Base-by-base conservation (phyloP, 176 grass and related monocot genomes). In the Aegilops umbellulata region DNA sequence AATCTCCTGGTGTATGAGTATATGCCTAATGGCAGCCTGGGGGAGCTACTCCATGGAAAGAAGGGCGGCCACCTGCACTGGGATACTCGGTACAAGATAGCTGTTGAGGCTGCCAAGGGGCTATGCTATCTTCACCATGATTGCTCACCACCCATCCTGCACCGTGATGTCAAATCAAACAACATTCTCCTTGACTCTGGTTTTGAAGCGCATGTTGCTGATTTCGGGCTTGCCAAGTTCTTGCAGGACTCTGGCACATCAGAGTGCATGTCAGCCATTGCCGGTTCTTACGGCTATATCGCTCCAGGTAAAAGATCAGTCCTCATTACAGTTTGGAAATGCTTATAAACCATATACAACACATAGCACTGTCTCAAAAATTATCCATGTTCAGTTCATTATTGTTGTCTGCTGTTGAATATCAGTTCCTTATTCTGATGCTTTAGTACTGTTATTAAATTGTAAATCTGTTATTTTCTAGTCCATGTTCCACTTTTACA, bases 101-200 rank as follows among this genome's bases (percentile, higher is more conserved):
- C 91, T 41, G 88, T 95, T 1, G 96, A 98, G 82, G 88, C 96
- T 65, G 96, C 96, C n/a, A 98, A 98, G 84, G 96, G 96, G 11
- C 91, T 98, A 10, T 95, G 96, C 88, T 98, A 98, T 42, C 83
- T 98, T n/a, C 96, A 98, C 86, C 93, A 98, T 64, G 96, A 95
- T 80, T 98, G 96, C 75, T 94, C 91, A 2, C 93, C 92, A 1
- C 73, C 90, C 1, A 98, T 98, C 71, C 81, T 98, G 27, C 96
- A 98, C 63, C 90, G 96, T 0, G 93, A 98, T 65, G 96, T 98
- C 77, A 98, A 98, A 69, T 95, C 93, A 44, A 98, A 98, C 78
- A 98, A 98, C 85, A 98, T 98, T 57, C 90, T 98, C 27, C 90
- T 97, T 63, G 94, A 97, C 76, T 92, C 90, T 0, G 84, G 88